A percentile compares a stretch with the other conserved stretches of the same genome.
phyloP scores from a whole-genome alignment of 176 grass and related monocot species.

The Musa beccarii region DNA sequence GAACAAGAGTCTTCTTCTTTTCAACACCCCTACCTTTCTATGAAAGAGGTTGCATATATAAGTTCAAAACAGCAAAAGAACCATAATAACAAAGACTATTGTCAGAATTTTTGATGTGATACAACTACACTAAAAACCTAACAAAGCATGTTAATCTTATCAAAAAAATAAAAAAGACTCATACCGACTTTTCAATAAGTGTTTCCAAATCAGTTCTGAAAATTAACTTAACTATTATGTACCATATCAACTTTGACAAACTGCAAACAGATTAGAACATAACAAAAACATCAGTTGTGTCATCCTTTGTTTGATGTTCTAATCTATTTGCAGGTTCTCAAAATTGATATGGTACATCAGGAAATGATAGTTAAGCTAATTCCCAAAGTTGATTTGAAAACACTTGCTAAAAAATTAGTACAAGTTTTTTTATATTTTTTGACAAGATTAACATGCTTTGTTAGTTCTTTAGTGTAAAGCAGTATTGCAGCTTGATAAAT shows the following conservation, averaged over 20 bases:
- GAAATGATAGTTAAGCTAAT: conserved; percentile 79
- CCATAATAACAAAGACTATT: no score
- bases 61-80: no score
- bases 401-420: conserved; percentile 83
- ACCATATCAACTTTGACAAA: conserved; percentile 98
- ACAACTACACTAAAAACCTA: background rate
- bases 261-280: conserved; percentile 31
- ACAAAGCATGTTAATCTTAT: conserved; percentile 1
- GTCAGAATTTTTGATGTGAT: no score
- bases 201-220: conserved; percentile 92
- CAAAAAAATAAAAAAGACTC: background rate
- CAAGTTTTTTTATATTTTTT: background rate
- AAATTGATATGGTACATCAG: conserved; percentile 93
- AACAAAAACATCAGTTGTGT: background rate
- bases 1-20: no score
- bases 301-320: conserved; percentile 6
- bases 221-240: conserved; percentile 78
- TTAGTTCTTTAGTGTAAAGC: background rate
- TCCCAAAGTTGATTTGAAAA: conserved; percentile 92
- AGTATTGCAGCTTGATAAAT: background rate
- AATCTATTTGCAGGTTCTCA: conserved; percentile 60
- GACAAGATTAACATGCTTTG: background rate
- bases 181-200: conserved; percentile 79
- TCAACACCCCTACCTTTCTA: no score
- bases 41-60: no score